Conservation (phyloP, 805 yeast species). For the Kluyveromyces lactis region DNA sequence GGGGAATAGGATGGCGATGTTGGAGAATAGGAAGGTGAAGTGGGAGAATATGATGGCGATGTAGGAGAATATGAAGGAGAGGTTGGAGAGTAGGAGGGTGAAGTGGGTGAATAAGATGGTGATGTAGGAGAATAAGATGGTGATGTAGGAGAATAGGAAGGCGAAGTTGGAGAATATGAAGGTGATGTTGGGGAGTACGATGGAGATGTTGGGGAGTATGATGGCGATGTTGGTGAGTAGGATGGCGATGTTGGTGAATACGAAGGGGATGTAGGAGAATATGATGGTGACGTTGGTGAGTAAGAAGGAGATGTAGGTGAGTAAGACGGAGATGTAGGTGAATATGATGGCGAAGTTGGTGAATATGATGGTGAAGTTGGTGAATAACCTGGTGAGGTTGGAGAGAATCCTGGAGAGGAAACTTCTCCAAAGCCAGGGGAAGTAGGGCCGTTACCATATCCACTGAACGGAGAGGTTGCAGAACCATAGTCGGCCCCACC, state of each 20-base stretch:
- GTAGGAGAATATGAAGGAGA: constrained; percentile 73
- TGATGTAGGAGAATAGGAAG: constrained; percentile 65
- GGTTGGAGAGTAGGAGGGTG: constrained; percentile 64
- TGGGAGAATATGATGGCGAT: constrained; percentile 54
- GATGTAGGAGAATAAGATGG: constrained; percentile 58
- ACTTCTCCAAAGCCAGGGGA: constrained; percentile 52
- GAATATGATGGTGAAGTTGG: constrained; percentile 82
- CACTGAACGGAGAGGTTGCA: constrained; percentile 44
- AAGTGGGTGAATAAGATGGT: constrained; percentile 60
- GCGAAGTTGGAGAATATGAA: constrained; percentile 66
- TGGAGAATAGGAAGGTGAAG: constrained; percentile 50
- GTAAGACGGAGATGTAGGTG: constrained; percentile 64
- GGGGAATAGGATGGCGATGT: constrained; percentile 52
- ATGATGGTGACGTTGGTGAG: constrained; percentile 67
- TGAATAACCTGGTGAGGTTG: constrained; percentile 68
- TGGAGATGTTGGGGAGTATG: constrained; percentile 68
- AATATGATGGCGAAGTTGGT: constrained; percentile 72
- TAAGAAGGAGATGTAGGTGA: constrained; percentile 76
- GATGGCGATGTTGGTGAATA: constrained; percentile 63
- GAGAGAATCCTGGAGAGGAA: constrained; percentile 62
- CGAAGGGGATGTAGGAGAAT: constrained; percentile 63
- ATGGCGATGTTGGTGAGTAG: constrained; percentile 75
- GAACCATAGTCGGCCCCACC: constrained; percentile 68
- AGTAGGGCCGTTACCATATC: constrained; percentile 46
- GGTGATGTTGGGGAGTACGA: constrained; percentile 75